These are phyloP conservation scores for Zopfia rhizophila DNA, from an alignment of 2,329 filamentous ascomycete genomes.

Conservation along the genomic window DNA sequence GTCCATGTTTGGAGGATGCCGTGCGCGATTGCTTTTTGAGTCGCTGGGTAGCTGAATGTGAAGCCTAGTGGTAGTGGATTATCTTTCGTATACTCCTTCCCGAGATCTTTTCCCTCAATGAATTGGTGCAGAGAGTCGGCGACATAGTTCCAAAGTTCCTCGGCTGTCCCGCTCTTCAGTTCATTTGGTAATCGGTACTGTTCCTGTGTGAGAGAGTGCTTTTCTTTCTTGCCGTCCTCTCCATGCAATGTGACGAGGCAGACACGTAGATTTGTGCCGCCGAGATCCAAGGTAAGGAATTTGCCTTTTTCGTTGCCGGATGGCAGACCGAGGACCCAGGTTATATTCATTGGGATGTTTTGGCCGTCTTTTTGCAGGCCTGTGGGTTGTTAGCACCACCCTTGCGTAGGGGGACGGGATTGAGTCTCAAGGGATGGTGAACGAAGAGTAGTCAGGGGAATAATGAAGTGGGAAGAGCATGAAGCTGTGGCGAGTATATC, in stretches of 20 bases:
- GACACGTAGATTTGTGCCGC: slow-evolving; percentile 93
- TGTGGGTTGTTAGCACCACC: neutral
- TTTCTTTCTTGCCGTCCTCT: slow-evolving; percentile 86
- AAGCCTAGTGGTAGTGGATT: slow-evolving; percentile 84
- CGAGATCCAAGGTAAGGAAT: slow-evolving; percentile 92
- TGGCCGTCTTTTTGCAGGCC: slow-evolving; percentile 25
- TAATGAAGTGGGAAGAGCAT: too few species aligned
- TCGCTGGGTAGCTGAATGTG: slow-evolving; percentile 95
- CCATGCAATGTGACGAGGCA: slow-evolving; percentile 92
- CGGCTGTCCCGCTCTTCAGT: slow-evolving; percentile 83
- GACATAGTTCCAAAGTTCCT: slow-evolving; percentile 95
- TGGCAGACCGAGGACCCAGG: slow-evolving; percentile 92
- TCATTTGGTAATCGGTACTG: slow-evolving; percentile 96
- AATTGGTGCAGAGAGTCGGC: slow-evolving; percentile 93
- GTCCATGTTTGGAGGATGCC: slow-evolving; percentile 95
- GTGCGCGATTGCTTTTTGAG: slow-evolving; percentile 92
- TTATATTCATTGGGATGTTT: slow-evolving; percentile 85
- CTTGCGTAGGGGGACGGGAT: too few species aligned
- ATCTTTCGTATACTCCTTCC: slow-evolving; percentile 67
- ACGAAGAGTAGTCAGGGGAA: too few species aligned
- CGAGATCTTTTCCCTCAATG: slow-evolving; percentile 83
- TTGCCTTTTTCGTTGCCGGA: slow-evolving; percentile 88
- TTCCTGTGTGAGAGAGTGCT: slow-evolving; percentile 78
- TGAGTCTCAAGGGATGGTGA: too few species aligned
- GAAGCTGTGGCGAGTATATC: too few species aligned